Evolutionary conservation across 2,329 filamentous ascomycete species (phyloP).

Genomic region (Pseudopyricularia cyperi): DNA sequence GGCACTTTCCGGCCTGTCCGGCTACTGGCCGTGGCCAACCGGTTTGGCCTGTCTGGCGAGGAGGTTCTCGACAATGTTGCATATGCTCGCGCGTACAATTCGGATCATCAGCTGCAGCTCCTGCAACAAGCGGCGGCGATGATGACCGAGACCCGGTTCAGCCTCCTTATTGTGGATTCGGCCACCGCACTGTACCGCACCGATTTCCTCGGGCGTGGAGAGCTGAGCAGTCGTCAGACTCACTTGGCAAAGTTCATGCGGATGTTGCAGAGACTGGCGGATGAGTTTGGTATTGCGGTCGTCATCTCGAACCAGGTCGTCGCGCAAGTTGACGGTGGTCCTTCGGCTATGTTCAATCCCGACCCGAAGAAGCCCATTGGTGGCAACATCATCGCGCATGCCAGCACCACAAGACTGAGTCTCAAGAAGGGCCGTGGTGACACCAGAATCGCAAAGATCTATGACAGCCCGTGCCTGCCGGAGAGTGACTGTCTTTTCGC

Average conservation of each 20-base stretch:
- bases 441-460: conserved; percentile 97
- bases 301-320: conserved; percentile 99
- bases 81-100: conserved; percentile 96
- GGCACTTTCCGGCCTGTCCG: conserved; percentile 93
- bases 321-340: conserved; percentile 92
- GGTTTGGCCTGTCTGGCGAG: conserved; percentile 88
- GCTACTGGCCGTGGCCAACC: conserved; percentile 79
- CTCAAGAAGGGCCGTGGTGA: conserved; percentile 92
- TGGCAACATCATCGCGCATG: conserved; percentile 97
- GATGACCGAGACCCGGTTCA: conserved; percentile 99
- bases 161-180: conserved; percentile 87
- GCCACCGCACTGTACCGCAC: conserved; percentile 93
- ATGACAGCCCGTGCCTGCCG: conserved; percentile 92
- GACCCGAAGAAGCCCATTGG: conserved; percentile 99
- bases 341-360: conserved; percentile 96
- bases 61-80: conserved; percentile 98
- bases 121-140: conserved; percentile 91
- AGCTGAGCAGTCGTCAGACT: conserved; percentile 85
- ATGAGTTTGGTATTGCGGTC: conserved; percentile 89
- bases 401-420: conserved; percentile 86
- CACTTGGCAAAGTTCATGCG: conserved; percentile 84
- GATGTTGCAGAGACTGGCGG: conserved; percentile 63
- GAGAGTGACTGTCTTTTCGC: conserved; percentile 96
- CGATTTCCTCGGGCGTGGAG: conserved; percentile 91
- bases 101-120: conserved; percentile 89